Percentiles rank a stretch among this genome's conserved stretches.
These are phyloP conservation scores for Ceratocystis variospora DNA, from an alignment of 2,329 filamentous ascomycete genomes.

Conservation along the genomic window DNA sequence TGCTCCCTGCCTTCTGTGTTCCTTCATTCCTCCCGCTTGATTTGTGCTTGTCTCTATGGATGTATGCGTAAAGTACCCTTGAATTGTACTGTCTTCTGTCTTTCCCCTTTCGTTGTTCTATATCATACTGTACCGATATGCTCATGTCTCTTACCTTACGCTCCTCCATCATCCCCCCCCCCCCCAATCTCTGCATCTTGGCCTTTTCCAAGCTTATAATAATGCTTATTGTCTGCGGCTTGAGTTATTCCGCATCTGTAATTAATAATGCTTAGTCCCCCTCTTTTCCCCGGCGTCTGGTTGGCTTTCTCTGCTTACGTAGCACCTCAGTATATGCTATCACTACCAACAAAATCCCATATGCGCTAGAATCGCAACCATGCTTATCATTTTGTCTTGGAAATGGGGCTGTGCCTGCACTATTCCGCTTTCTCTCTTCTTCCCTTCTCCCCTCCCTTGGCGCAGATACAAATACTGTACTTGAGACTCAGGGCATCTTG, in stretches of 20 bases:
- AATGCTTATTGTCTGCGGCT: neutral
- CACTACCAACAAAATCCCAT: neutral
- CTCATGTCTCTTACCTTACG: neutral
- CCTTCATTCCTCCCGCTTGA: neutral
- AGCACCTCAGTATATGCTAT: neutral
- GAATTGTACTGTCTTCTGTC: neutral
- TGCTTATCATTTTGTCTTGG: neutral
- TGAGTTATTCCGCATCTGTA: neutral
- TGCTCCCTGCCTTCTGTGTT: neutral
- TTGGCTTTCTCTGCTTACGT: neutral
- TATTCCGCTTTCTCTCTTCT: neutral
- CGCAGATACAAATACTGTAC: neutral
- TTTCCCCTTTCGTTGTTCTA: too few species aligned
- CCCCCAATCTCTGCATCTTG: neutral
- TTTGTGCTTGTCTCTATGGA: neutral
- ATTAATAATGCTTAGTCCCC: neutral
- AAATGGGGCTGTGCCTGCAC: neutral
- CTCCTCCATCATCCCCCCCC: too few species aligned
- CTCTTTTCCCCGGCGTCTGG: neutral
- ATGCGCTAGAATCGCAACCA: neutral
- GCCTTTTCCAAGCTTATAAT: neutral
- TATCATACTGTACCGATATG: too few species aligned
- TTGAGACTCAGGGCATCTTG: neutral
- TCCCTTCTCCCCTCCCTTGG: too few species aligned
- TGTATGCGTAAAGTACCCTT: neutral